Base-by-base conservation (phyloP, 2,329 filamentous ascomycete species). In the Curvularia verruculosa region DNA sequence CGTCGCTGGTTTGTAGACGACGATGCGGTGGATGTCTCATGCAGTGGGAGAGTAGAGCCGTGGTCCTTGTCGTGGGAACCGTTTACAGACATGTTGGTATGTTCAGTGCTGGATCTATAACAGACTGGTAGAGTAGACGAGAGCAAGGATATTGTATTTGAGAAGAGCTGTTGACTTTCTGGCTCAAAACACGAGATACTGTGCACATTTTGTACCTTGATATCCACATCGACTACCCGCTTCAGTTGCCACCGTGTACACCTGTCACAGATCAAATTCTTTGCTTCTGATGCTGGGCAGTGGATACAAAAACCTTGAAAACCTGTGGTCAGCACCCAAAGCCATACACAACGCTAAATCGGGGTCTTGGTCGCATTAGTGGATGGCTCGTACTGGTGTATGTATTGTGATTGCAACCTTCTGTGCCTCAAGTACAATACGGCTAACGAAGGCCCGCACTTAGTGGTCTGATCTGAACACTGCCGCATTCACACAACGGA, bases 11-110 rank as follows among this genome's bases (percentile, higher is more conserved):
- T 37, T 19, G 64, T 59, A 10, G 54, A 46, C 21, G 50, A 58
- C 41, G 58, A 45, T 36, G 49, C 24, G 12, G 54, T 45, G 1
- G 59, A 58, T 12, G 59, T 55, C 46, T 65, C 60, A 28, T 69
- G 65, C 12, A 59, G 54, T 9, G 63, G 63, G 1, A 65, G 44
- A 24, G 47, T 56, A 5, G 44, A 41, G 18, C 58, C 40, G 1
- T 52, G 40, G 18, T 37, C 49, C 21, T 60, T 60, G n/a, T 53
- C 46, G 19, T 56, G 34, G 3, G 21, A 6, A 13, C 24, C 44
- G 37, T 58, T 56, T n/a, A 48, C 51, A 24, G 57, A 60, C 63
- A 64, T 65, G 15, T 5, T 54, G 21, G 40, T 44, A 4, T 34
- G 7, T n/a, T 18, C 15, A 36, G 34, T 7, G 34, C 9, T n/a